phyloP scores from a whole-genome alignment of 768 basidiomycete genomes.

The Cystofilobasidium bisporidii region DNA sequence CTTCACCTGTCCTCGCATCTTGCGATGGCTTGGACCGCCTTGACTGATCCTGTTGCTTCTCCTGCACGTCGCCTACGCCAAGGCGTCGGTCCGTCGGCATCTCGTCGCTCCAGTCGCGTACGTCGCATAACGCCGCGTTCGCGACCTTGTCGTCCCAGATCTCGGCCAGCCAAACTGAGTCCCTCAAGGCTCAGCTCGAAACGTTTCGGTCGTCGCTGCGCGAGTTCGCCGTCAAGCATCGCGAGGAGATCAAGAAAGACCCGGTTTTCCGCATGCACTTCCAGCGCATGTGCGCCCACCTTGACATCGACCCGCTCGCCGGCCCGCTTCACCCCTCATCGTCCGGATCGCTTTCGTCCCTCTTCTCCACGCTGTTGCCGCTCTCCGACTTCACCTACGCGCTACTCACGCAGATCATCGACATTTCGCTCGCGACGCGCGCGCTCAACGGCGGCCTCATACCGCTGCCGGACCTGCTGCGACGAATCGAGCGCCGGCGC shows the following conservation, averaged over 20 bases:
- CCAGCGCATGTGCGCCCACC: constrained; percentile 79
- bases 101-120: constrained; percentile 23
- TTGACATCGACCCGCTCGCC: constrained; percentile 89
- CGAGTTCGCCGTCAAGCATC: constrained; percentile 71
- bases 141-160: constrained; percentile 69
- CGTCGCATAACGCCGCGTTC: constrained; percentile 53
- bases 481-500: constrained; percentile 66
- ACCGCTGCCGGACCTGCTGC: constrained; percentile 71
- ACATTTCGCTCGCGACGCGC: constrained; percentile 41
- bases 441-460: constrained; percentile 79
- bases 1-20: too few species aligned
- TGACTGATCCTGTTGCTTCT: too few species aligned
- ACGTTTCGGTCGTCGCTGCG: constrained; percentile 73
- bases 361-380: constrained; percentile 73
- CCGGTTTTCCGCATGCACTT: constrained; percentile 84
- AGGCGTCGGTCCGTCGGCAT: constrained; percentile 29
- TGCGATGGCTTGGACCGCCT: too few species aligned
- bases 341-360: constrained; percentile 44
- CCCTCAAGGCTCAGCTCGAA: constrained; percentile 68
- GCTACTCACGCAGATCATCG: constrained; percentile 85
- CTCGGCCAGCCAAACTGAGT: constrained; percentile 62
- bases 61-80: not conserved
- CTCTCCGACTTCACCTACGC: constrained; percentile 94
- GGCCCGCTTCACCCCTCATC: constrained; percentile 47
- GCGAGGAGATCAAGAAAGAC: constrained; percentile 69